phyloP scores from a whole-genome alignment of 2,329 filamentous ascomycete species.

The Bisporella sp. region DNA sequence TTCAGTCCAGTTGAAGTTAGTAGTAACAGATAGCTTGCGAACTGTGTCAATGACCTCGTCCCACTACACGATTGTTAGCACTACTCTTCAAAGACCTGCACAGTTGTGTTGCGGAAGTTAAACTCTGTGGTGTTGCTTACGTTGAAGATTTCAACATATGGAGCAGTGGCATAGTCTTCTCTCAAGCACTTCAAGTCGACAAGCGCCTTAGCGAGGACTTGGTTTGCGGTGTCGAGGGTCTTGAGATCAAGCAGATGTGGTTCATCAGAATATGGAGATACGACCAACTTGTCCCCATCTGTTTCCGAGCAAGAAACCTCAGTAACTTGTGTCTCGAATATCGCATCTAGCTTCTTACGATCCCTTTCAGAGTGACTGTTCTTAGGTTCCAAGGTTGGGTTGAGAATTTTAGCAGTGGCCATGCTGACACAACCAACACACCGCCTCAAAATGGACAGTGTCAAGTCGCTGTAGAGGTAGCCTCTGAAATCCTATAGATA shows the following conservation, averaged over 20 bases:
- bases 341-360: too few relatives aligned
- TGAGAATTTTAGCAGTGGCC: too few relatives aligned
- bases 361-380: too few relatives aligned
- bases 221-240: conserved; percentile 57
- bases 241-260: conserved; percentile 68
- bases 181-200: conserved; percentile 54
- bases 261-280: conserved; percentile 68
- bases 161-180: conserved; percentile 67
- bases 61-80: conserved; percentile 38
- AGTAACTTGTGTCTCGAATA: too few relatives aligned
- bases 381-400: too few relatives aligned
- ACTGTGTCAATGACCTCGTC: conserved; percentile 52
- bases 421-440: too few relatives aligned
- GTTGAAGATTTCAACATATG: conserved; percentile 72
- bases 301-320: too few relatives aligned
- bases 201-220: conserved; percentile 66
- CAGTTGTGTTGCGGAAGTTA: too few relatives aligned
- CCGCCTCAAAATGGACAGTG: too few relatives aligned
- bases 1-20: conserved; percentile 48
- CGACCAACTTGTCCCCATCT: conserved; percentile 37
- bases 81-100: too few relatives aligned
- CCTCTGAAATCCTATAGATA: too few relatives aligned
- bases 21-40: conserved; percentile 39
- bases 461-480: too few relatives aligned
- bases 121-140: not conserved